A percentile compares a stretch with the other conserved stretches of the same genome.
Conservation (phyloP, 2,329 filamentous ascomycete genomes). For the Diplocarpon mali region DNA sequence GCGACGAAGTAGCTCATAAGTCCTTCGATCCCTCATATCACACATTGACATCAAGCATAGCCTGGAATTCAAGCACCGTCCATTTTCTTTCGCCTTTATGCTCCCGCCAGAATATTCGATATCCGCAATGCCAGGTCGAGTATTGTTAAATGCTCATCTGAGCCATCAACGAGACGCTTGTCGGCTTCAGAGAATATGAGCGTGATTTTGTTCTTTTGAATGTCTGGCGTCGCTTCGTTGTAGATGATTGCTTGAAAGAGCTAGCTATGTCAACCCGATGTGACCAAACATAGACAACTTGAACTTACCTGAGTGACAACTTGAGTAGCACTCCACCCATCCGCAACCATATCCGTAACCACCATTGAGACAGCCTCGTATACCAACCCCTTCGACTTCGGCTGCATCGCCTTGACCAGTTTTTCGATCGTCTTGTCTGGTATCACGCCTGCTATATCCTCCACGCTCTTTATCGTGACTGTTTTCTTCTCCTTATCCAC, state of each 20-base stretch:
- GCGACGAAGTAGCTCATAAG: too few relatives aligned
- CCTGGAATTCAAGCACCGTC: slow-evolving; percentile 9
- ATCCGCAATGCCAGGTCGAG: slow-evolving; percentile 77
- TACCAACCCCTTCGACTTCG: slow-evolving; percentile 48
- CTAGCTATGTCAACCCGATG: slow-evolving; percentile 31
- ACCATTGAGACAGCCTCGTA: slow-evolving; percentile 69
- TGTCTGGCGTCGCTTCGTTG: slow-evolving; percentile 73
- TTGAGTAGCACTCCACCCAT: slow-evolving; percentile 93
- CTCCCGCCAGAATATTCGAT: slow-evolving; percentile 50
- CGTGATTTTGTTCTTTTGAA: slow-evolving; percentile 84
- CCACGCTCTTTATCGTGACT: slow-evolving; percentile 69
- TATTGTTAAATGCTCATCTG: slow-evolving; percentile 88
- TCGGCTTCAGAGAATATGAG: slow-evolving; percentile 87
- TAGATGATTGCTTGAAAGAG: slow-evolving; percentile 74
- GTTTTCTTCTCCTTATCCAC: slow-evolving; percentile 48
- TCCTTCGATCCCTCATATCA: not conserved
- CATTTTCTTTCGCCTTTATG: slow-evolving; percentile 5
- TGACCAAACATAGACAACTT: not conserved
- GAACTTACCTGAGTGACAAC: slow-evolving; percentile 62
- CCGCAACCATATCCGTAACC: slow-evolving; percentile 84
- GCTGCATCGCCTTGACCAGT: slow-evolving; percentile 67
- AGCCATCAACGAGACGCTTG: slow-evolving; percentile 86
- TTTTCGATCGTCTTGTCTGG: slow-evolving; percentile 60
- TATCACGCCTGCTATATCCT: slow-evolving; percentile 95
- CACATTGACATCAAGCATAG: slow-evolving; percentile 5